Evolutionary conservation across 176 grass and related monocot species (phyloP).

Genomic region (Eleusine coracana): DNA sequence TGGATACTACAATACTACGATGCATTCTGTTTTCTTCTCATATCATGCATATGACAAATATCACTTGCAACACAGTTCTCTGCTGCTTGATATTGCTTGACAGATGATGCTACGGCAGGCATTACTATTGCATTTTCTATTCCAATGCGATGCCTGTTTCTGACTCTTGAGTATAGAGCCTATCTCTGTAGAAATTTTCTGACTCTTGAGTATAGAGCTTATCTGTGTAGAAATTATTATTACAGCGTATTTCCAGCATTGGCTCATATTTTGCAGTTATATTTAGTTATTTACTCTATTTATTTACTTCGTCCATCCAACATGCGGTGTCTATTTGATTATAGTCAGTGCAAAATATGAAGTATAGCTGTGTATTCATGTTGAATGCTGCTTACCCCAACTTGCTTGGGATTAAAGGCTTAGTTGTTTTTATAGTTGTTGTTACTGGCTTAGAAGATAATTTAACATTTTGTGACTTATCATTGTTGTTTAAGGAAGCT

Average conservation of each 20-base stretch:
- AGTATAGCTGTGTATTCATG: not conserved
- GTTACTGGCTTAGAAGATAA: not conserved
- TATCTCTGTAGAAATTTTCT: not conserved
- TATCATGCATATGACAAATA: not conserved
- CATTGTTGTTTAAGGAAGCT: not conserved
- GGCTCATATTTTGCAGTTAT: not conserved
- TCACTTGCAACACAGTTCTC: not conserved
- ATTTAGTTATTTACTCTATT: not conserved
- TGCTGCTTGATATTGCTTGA: not conserved
- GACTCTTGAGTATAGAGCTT: no score
- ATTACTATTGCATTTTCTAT: slow-evolving; percentile 13
- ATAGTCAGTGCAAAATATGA: not conserved
- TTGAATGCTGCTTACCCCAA: not conserved
- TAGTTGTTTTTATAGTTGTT: no score
- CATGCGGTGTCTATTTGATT: not conserved
- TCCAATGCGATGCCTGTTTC: not conserved
- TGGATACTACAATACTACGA: not conserved
- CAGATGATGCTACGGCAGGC: not conserved
- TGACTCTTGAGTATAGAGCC: slow-evolving; percentile 1
- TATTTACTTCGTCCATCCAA: not conserved
- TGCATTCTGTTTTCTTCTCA: not conserved
- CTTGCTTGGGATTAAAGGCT: no score
- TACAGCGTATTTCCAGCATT: not conserved
- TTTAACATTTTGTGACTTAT: not conserved
- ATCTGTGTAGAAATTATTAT: not conserved